Base-by-base conservation (phyloP, 2,329 filamentous ascomycete genomes). In the Sphaerulina populicola region DNA sequence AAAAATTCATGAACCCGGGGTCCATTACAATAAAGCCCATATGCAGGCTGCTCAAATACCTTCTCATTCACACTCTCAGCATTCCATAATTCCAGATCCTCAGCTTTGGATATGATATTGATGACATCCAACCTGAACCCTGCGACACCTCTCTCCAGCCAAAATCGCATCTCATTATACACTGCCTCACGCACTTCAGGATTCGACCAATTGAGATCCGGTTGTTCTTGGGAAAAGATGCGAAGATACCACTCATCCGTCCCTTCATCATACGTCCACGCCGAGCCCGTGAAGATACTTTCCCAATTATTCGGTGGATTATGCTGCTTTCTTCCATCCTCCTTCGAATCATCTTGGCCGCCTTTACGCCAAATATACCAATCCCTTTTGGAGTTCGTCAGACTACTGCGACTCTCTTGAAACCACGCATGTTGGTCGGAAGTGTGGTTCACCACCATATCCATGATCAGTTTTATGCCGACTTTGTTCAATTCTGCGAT, bases 311-410 rank as follows among this genome's bases (percentile, higher is more conserved):
- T 84, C 0, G 81, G 81, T 75, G 80, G 78, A 14, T 1, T 49
- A 29, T 11, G 79, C 79, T 1, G 76, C 18, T 18, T 18, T 77
- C 52, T 1, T 74, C 73, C 8, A 76, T 75, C 50, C 84, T 75
- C 50, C 84, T 78, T 21, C 81, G 4, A 23, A 18, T 41, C 37
- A 18, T 41, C 37, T 18, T 31, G 14, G 6, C 23, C 23, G 6
- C 15, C 82, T 2, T 76, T 75, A 47, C 75, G 74, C 83, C 83
- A 86, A 58, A 84, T 80, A 59, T 83, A 84, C 75, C 77, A 84
- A 60, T 82, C 74, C 10, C 79, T 68, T 58, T 82, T 81, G 0
- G 72, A 63, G 56, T 72, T 77, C 7, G 69, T 64, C 49, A 71
- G 74, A 0, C 71, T 73, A 0, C 70, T 73, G 1, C 75, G 69